phyloP scores from a whole-genome alignment of 2,329 filamentous ascomycete genomes.

The Talaromyces sp. region DNA sequence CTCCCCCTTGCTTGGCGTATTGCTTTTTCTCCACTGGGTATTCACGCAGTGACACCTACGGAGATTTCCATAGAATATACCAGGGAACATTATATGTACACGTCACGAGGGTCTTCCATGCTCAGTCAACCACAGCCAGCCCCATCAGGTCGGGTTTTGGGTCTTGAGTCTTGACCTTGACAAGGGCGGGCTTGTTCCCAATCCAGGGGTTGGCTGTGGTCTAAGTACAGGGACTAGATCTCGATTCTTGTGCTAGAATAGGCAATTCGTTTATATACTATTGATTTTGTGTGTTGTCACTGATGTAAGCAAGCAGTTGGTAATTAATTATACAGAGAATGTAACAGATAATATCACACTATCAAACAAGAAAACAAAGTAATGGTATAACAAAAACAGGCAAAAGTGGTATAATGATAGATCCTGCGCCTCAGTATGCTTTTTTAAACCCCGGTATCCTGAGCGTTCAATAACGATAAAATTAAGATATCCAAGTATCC shows the following conservation, averaged over 20 bases:
- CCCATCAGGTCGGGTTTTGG: not conserved
- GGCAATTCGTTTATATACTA: not conserved
- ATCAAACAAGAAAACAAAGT: not conserved
- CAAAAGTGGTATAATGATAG: constrained; percentile 8
- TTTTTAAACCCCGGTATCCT: not conserved
- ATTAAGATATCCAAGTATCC: constrained; percentile 11
- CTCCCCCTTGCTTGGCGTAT: constrained; percentile 9
- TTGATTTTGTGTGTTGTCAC: not conserved
- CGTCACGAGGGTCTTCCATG: constrained; percentile 12
- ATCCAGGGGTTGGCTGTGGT: not conserved
- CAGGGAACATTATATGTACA: constrained; percentile 2
- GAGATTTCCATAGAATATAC: not conserved
- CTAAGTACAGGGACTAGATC: not conserved
- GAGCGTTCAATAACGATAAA: not conserved
- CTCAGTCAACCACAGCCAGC: not conserved
- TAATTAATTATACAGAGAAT: constrained; percentile 8
- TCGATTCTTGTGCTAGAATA: not conserved
- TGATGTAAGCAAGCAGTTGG: not conserved
- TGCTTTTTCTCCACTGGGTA: not conserved
- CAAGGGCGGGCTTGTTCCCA: constrained; percentile 1
- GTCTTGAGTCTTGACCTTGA: not conserved
- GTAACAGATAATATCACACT: not conserved
- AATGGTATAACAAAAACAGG: constrained; percentile 7
- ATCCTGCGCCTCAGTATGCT: constrained; percentile 13
- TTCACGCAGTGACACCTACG: no score